Percentiles rank a stretch among this genome's conserved stretches.
phyloP scores from a whole-genome alignment of 371 early-diverging fungal species.

The Parasitella parasitica region DNA sequence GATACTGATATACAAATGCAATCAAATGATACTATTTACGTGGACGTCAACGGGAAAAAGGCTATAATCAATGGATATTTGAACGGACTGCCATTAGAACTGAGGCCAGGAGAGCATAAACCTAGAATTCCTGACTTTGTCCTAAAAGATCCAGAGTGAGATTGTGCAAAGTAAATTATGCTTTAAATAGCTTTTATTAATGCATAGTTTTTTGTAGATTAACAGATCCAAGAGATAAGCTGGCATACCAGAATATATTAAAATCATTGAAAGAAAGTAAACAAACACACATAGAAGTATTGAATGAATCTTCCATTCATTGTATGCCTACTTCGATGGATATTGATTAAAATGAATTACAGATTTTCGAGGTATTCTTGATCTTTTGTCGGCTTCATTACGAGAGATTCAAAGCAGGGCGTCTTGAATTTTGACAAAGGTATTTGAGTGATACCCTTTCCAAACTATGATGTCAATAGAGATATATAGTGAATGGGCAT shows the following conservation, averaged over 20 bases:
- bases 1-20: neutral
- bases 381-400: neutral
- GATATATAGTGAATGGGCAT: neutral
- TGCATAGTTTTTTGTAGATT: neutral
- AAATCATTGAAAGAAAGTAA: neutral
- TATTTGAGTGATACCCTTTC: neutral
- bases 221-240: slow-evolving; percentile 15
- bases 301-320: slow-evolving; percentile 2
- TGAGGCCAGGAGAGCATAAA: slow-evolving; percentile 21
- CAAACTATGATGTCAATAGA: neutral
- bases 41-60: neutral
- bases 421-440: neutral
- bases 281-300: neutral
- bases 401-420: neutral
- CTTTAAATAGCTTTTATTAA: neutral
- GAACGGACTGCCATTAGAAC: slow-evolving; percentile 19
- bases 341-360: neutral
- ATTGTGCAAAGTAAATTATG: neutral
- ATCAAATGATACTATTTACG: neutral
- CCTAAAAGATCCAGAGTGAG: slow-evolving; percentile 10
- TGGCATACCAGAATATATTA: slow-evolving; percentile 3
- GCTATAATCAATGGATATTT: neutral
- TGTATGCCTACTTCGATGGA: slow-evolving; percentile 12
- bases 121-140: slow-evolving; percentile 28
- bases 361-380: neutral